Base-by-base conservation (phyloP, 306 rosid genomes). In the Carpinus fangiana region DNA sequence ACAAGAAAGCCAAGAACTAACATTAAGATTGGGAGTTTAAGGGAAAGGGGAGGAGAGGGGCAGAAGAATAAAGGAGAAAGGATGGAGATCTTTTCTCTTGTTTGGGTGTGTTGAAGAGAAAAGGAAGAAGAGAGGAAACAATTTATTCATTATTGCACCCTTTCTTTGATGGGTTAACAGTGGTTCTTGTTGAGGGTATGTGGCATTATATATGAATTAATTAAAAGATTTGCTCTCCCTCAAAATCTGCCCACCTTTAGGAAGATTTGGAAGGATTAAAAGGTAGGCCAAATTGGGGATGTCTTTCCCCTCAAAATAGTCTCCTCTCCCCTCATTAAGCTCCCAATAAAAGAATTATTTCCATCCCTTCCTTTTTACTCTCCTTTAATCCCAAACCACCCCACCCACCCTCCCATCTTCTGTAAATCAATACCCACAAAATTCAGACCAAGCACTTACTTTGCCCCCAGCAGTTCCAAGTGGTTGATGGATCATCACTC, bases 401-500 rank as follows among this genome's bases (percentile, higher is more conserved):
- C 6, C 65, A 21, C 8, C 8, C 45, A n/a, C 8, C 45, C 45
- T 6, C 43, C 7, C 38, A 62, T 62, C 16, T 26, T 12, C 31
- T 31, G 11, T 3, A 62, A 62, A 28, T 62, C 4, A 31, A 62
- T 14, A 14, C 8, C n/a, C 69, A 14, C 4, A 23, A 67, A 67
- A 59, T 43, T 8, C 26, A 18, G 50, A 18, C 26, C n/a, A 12
- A 66, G 28, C 26, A 81, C 96, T 86, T 87, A 93, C 99, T 82
- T 74, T 86, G 59, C 97, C 99, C 60, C 98, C 96, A 56, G 88
- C 81, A 72, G 90, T 82, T 79, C 98, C 98, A 81, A 90, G 93
- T 0, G 99, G 97, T 76, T 95, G 97, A 90, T 93, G 99, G 76
- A 95, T 95, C 99, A 95, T 95, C 68, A 93, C 98, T 85, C 84